These are phyloP conservation scores for Aspergillus sp. DNA, from an alignment of 2,329 filamentous ascomycete species.

Conservation along the genomic window DNA sequence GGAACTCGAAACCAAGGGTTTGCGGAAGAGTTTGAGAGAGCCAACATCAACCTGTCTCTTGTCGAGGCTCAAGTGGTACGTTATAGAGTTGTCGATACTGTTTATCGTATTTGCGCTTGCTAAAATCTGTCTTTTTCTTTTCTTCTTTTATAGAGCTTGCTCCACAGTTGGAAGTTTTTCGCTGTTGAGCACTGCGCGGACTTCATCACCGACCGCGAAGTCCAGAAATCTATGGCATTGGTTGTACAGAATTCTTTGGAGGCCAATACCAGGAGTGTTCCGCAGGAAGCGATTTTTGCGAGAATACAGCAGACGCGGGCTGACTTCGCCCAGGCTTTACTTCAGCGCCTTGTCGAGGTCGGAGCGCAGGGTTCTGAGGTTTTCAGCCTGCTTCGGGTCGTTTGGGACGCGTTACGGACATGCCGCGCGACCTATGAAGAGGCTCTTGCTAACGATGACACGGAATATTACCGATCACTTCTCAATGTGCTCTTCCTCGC, in stretches of 20 bases:
- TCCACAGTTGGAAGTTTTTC: constrained; percentile 83
- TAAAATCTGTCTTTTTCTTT: constrained; percentile 9
- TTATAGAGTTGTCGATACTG: constrained; percentile 1
- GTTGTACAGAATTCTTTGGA: constrained; percentile 69
- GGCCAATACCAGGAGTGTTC: constrained; percentile 64
- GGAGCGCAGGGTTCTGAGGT: constrained; percentile 45
- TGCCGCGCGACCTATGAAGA: constrained; percentile 52
- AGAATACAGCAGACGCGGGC: constrained; percentile 67
- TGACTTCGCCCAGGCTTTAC: constrained; percentile 70
- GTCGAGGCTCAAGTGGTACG: constrained; percentile 84
- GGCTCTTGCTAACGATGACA: constrained; percentile 49
- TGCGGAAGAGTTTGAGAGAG: constrained; percentile 69
- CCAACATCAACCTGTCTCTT: constrained; percentile 83
- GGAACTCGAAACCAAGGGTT: constrained; percentile 63
- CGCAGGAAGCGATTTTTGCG: constrained; percentile 73
- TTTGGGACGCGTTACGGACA: constrained; percentile 53
- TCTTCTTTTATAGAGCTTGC: constrained; percentile 52
- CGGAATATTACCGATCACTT: constrained; percentile 70
- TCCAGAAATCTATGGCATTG: constrained; percentile 63
- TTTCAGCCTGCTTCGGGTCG: constrained; percentile 46
- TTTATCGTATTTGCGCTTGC: constrained; percentile 7
- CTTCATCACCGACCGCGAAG: constrained; percentile 44
- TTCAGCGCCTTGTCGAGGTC: constrained; percentile 64
- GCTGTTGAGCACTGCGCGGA: constrained; percentile 72
- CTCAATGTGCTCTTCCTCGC: constrained; percentile 79